Percentiles rank a stretch among this genome's conserved stretches.
phyloP scores from a whole-genome alignment of 306 rosid species.

The Sophora flavescens region DNA sequence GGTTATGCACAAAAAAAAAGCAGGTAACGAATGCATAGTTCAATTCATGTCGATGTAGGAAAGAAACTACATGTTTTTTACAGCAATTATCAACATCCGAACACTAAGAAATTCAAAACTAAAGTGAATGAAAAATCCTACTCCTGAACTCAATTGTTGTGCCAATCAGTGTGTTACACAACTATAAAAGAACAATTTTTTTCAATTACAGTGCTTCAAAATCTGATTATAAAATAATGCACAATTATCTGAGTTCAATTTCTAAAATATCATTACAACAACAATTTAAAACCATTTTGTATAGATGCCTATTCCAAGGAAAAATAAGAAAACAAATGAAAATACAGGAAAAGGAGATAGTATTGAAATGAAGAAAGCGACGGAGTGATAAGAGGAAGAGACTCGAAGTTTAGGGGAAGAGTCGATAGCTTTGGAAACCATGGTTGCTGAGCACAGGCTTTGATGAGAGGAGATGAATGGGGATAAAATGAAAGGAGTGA shows the following conservation, averaged over 20 bases:
- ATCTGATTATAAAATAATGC: conserved; percentile 18
- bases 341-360: background rate
- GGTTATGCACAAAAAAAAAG: background rate
- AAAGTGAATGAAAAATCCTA: conserved; percentile 28
- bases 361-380: background rate
- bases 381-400: conserved; percentile 38
- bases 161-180: background rate
- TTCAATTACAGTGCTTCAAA: background rate
- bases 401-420: conserved; percentile 53
- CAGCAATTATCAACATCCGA: background rate
- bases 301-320: too few relatives aligned
- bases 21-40: background rate
- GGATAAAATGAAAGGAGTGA: background rate
- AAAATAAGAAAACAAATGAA: background rate
- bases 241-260: conserved; percentile 1
- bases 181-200: background rate
- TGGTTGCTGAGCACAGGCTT: conserved; percentile 35
- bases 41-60: background rate
- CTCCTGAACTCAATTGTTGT: background rate
- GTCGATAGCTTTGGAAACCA: conserved; percentile 54
- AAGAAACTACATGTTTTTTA: background rate
- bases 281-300: too few relatives aligned
- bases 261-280: background rate
- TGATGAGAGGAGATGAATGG: background rate
- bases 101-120: background rate